Base-by-base conservation (phyloP, 2,329 filamentous ascomycete genomes). In the Bimuria novae-zelandiae region DNA sequence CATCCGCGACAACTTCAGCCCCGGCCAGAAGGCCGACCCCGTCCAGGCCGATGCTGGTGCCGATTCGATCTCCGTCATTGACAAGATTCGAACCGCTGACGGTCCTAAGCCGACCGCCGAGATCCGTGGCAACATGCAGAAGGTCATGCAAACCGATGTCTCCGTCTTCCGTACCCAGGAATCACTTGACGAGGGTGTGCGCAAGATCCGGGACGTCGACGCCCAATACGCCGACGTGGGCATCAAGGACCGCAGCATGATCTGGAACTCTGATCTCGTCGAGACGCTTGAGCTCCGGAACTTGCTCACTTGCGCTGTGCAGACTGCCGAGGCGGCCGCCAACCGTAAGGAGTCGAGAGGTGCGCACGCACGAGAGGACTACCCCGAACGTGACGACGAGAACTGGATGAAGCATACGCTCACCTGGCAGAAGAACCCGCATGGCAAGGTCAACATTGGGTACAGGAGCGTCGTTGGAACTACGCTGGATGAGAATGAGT, bases 361-460 rank as follows among this genome's bases (percentile, higher is more conserved):
- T 74, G 94, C 94, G 21, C 94, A 99, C 78, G 94, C 94, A 62
- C 89, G 94, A 64, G 94, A 99, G 82, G 94, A 99, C 75, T 97
- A 77, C 84, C 93, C 93, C 52, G 92, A 97, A 16, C 89, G 94
- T 81, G 90, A 97, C 73, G 94, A 99, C 74, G 83, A 87, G 77
- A 89, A 95, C 77, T 97, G 93, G 93, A 97, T 97, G 93, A 97
- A 97, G 88, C 94, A 99, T 84, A 96, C 91, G 40, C 84, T 99
- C 57, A 91, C 88, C 63, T 99, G 89, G 89, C 94, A 99, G 84
- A 95, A 91, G 88, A 76, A 87, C 73, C 90, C 92, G 29, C 93
- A 97, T 70, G 89, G 89, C 72, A 85, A 91, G 79, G 86, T 94
- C 51, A 89, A 97, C 57, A 82, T 97, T 59, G 82, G 85, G 59